Percentiles rank a stretch among this genome's conserved stretches.
Evolutionary conservation across 305 asterid species (phyloP).

Genomic region (Solanum hybrid): DNA sequence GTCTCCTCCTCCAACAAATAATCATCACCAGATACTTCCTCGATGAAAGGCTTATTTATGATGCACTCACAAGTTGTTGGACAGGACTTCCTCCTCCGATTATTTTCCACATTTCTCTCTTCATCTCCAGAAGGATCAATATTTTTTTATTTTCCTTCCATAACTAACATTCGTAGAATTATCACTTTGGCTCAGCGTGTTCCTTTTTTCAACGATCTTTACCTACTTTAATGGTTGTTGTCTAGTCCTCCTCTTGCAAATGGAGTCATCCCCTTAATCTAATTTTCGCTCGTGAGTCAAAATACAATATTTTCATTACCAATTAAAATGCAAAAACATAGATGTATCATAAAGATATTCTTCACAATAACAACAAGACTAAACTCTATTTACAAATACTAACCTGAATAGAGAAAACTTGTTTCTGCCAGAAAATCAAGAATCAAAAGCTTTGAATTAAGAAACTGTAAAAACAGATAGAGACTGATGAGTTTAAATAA

Average conservation of each 20-base stretch:
- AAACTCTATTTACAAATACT: too few species aligned
- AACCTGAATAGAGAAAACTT: not conserved
- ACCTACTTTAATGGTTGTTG: not conserved
- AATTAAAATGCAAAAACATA: not conserved
- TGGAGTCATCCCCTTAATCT: not conserved
- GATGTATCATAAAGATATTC: too few species aligned
- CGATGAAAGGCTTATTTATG: not conserved
- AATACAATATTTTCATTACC: not conserved
- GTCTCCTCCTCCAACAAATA: not conserved
- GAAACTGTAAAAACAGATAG: too few species aligned
- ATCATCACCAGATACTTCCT: not conserved
- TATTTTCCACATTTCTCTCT: not conserved
- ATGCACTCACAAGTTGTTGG: not conserved
- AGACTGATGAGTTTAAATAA: not conserved
- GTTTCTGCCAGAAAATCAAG: not conserved
- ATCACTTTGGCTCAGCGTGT: too few species aligned
- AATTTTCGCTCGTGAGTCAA: not conserved
- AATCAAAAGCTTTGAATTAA: not conserved
- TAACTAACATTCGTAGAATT: not conserved
- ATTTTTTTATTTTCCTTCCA: not conserved
- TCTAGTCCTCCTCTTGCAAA: not conserved
- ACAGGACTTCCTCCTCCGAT: not conserved
- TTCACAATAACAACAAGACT: not conserved
- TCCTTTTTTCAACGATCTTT: not conserved
- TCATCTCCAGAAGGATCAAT: not conserved